A percentile compares a stretch with the other conserved stretches of the same genome.
Conservation (phyloP, 2,329 filamentous ascomycete species). For the Colletotrichum euphorbiae region DNA sequence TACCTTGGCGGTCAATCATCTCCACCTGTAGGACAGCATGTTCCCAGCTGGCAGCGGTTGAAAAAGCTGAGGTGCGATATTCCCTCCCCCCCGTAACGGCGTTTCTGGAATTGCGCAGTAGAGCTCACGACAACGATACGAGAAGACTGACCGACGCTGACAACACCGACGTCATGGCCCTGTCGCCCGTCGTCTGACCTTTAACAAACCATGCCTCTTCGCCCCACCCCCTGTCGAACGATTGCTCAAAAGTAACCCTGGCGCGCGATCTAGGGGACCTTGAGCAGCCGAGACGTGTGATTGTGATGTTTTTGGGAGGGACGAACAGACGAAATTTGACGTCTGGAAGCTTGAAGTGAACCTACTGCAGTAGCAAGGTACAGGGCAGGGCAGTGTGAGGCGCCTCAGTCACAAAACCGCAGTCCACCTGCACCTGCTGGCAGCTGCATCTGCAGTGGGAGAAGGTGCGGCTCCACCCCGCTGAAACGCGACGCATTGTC, state of each 20-base stretch:
- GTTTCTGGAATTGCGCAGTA: neutral
- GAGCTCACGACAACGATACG: neutral
- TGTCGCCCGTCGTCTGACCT: conserved; percentile 26
- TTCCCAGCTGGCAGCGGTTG: neutral
- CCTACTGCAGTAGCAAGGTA: neutral
- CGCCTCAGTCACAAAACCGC: no score
- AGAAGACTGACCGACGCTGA: neutral
- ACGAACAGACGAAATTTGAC: conserved; percentile 4
- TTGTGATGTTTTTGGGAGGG: neutral
- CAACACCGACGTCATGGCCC: conserved; percentile 6
- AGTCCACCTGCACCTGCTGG: no score
- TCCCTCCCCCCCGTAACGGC: neutral
- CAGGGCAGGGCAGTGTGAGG: no score
- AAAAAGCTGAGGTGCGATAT: neutral
- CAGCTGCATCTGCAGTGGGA: neutral
- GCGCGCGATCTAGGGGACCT: conserved; percentile 3
- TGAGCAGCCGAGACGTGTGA: neutral
- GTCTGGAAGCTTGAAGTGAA: neutral
- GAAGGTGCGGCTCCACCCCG: conserved; percentile 19
- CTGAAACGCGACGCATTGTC: conserved; percentile 40
- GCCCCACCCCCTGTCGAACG: neutral
- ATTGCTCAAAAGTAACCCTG: neutral
- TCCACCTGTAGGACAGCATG: conserved; percentile 19
- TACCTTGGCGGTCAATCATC: conserved; percentile 10
- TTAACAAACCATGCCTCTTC: neutral